Evolutionary conservation across 805 yeast species (phyloP), one percentile per base, ranked within the genome.

Genomic region (Trichomonascus vanleenenianus): DNA sequence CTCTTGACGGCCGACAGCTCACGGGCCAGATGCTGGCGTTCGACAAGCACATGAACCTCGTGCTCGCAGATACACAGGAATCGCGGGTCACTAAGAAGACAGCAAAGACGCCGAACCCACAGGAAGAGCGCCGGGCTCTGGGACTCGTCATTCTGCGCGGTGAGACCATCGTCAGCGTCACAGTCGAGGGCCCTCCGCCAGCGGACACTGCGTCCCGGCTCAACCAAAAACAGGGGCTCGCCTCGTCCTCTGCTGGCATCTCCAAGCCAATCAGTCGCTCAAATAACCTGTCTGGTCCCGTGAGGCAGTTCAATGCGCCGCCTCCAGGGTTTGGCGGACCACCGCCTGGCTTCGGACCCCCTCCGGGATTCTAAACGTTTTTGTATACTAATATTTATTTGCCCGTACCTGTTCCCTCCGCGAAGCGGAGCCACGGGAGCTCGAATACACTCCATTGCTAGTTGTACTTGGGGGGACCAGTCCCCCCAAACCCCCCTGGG

Each of bases 141-240:
- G 97, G 97, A 0, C 72, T 93, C 43, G 75, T 85, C 1, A 83
- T 91, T 32, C 67, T 91, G 39, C 74, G 97, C 55, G 98, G 98
- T 2, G 96, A 87, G 53, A 85, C 83, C 53, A 78, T 93, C 22
- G 78, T 89, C 10, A 77, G 88, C 45, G 68, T 83, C 16, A 73
- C 75, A 25, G 78, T 85, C 30, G 91, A 85, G 65, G 72, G 81
- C n/a, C 76, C 86, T 46, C 71, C 78, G 37, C 63, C 68, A 47
- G 55, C 70, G 20, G 65, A 68, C 57, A 56, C 59, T 62, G 54
- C 53, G 51, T 55, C 58, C 46, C 51, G 58, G 57, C 42, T 54
- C 51, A 55, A 63, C 4, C 32, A 27, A 3, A 27, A 18, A 6
- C 12, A 19, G 16, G 8, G 7, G 11, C 45, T 54, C 10, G 46